These are phyloP conservation scores for Podila clonocystis DNA, from an alignment of 192 early-diverging fungal species.

Conservation along the genomic window DNA sequence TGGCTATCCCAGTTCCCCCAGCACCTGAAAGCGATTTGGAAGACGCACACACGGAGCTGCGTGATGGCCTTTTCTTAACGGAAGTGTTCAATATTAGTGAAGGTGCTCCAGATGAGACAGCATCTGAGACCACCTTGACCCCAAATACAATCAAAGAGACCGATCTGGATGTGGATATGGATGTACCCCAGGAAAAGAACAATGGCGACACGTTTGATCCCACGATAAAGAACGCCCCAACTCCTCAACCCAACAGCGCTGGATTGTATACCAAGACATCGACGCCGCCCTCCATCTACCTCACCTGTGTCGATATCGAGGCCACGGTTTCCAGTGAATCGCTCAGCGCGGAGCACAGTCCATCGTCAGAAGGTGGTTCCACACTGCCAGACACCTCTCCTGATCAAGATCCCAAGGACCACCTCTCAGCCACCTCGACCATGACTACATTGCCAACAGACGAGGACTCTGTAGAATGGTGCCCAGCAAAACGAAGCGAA, in stretches of 20 bases:
- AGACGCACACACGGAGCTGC: not conserved
- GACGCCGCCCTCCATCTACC: not conserved
- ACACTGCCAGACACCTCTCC: not conserved
- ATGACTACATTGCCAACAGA: not conserved
- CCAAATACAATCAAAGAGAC: not conserved
- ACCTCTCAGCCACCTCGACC: not conserved
- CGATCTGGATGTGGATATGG: not conserved
- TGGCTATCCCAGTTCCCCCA: not conserved
- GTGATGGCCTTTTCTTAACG: not conserved
- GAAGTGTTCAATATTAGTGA: conserved; percentile 8
- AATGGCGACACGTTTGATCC: not conserved
- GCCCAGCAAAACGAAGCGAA: not conserved
- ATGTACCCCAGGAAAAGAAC: not conserved
- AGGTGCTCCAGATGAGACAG: not conserved
- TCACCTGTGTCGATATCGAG: conserved; percentile 8
- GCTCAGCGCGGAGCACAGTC: too few species aligned
- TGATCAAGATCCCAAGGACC: not conserved
- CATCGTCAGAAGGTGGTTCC: too few species aligned
- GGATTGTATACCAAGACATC: conserved; percentile 5
- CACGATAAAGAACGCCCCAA: not conserved
- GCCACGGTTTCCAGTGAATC: conserved; percentile 1
- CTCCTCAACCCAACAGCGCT: not conserved
- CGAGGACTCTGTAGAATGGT: not conserved
- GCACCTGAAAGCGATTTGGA: not conserved
- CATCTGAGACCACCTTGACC: not conserved